phyloP scores from a whole-genome alignment of 2,329 filamentous ascomycete species.

The Periconia sp. region DNA sequence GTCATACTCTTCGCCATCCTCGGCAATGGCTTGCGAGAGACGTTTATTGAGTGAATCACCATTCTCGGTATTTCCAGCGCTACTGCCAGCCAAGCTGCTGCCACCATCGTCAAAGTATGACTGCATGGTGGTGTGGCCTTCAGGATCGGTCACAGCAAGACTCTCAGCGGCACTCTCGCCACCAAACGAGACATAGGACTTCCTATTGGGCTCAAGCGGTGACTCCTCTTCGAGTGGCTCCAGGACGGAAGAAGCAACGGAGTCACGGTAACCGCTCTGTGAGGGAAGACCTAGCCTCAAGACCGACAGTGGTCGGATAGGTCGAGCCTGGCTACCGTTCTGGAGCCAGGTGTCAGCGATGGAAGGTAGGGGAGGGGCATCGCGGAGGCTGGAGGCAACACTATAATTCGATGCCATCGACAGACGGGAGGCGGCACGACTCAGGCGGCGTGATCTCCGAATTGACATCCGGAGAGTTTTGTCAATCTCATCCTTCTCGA shows the following conservation, averaged over 20 bases:
- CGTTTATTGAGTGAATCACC: constrained; percentile 78
- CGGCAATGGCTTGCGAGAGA: constrained; percentile 82
- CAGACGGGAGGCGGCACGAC: constrained; percentile 88
- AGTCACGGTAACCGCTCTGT: constrained; percentile 77
- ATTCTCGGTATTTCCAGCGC: constrained; percentile 61
- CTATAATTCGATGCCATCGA: constrained; percentile 94
- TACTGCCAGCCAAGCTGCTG: constrained; percentile 74
- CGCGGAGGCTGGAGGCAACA: constrained; percentile 87
- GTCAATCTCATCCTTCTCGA: constrained; percentile 92
- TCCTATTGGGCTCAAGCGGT: constrained; percentile 82
- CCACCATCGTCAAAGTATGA: constrained; percentile 87
- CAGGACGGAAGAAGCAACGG: constrained; percentile 84
- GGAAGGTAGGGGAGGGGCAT: constrained; percentile 92
- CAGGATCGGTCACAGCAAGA: constrained; percentile 77
- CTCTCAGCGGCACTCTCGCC: constrained; percentile 73
- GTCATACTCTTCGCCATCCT: constrained; percentile 91
- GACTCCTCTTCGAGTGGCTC: constrained; percentile 93
- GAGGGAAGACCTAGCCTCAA: constrained; percentile 62
- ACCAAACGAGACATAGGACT: constrained; percentile 91
- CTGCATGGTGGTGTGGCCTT: constrained; percentile 69
- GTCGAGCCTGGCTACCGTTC: constrained; percentile 54
- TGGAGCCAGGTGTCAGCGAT: constrained; percentile 93
- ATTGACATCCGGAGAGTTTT: constrained; percentile 93
- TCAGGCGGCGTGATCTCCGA: constrained; percentile 86
- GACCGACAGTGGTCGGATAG: constrained; percentile 65